A percentile compares a stretch with the other conserved stretches of the same genome.
These are phyloP conservation scores for Xerocomus brunneocitrinus DNA, from an alignment of 768 basidiomycete species.

Conservation along the genomic window DNA sequence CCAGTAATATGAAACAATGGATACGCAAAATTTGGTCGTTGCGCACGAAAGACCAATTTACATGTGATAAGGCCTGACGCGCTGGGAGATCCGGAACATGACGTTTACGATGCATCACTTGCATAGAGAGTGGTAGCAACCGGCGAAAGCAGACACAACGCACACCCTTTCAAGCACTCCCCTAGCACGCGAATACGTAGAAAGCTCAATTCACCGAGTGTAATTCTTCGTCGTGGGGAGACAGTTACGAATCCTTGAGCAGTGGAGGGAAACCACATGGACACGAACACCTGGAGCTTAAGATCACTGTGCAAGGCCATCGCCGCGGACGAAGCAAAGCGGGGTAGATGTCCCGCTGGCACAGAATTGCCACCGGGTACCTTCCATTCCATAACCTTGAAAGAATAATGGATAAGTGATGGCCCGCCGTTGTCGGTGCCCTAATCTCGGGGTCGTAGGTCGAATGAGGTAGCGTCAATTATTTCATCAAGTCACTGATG, in stretches of 20 bases:
- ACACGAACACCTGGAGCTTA: neutral
- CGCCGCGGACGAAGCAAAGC: neutral
- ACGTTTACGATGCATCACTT: slow-evolving; percentile 1
- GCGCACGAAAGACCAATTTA: neutral
- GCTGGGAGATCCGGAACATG: slow-evolving; percentile 9
- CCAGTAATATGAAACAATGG: slow-evolving; percentile 13
- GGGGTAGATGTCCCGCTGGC: neutral
- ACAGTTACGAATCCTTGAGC: neutral
- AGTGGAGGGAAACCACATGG: neutral
- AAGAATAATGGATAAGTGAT: neutral
- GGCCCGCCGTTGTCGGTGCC: neutral
- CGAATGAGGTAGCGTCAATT: too few relatives aligned
- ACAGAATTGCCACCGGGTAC: neutral
- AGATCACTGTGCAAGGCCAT: neutral
- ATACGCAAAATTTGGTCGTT: neutral
- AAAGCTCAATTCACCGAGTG: neutral
- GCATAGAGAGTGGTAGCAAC: neutral
- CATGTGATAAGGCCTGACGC: slow-evolving; percentile 2
- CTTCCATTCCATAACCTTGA: neutral
- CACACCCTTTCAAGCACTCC: neutral
- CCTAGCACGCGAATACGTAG: neutral
- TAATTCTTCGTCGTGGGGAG: neutral
- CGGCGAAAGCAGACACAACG: neutral
- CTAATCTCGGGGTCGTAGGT: neutral
- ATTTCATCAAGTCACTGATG: too few relatives aligned